Conservation (phyloP, 352 stramenopile genomes). For the Phytophthora pseudosyringae region DNA sequence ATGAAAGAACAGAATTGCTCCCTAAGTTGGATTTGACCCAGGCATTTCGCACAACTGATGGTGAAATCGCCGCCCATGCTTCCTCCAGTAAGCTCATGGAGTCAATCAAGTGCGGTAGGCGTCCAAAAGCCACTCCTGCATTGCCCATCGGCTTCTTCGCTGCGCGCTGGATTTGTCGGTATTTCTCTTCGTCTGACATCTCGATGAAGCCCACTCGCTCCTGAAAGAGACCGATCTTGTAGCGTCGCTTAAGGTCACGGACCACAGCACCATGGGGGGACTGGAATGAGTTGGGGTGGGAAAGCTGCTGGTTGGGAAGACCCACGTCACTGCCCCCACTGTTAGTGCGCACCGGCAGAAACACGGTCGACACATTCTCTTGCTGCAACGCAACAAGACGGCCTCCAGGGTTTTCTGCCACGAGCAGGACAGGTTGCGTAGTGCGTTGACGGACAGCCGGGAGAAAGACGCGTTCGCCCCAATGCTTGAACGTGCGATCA, state of each 20-base stretch:
- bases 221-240: constrained; percentile 58
- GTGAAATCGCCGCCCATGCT: constrained; percentile 40
- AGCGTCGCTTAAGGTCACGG: constrained; percentile 57
- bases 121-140: constrained; percentile 44
- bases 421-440: constrained; percentile 46
- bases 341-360: constrained; percentile 39
- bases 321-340: not conserved
- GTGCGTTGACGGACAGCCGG: constrained; percentile 53
- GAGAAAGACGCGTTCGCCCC: constrained; percentile 55
- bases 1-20: constrained; percentile 2
- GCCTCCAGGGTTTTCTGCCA: constrained; percentile 54
- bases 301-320: not conserved
- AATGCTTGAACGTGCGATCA: constrained; percentile 58
- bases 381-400: constrained; percentile 44
- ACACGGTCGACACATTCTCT: constrained; percentile 47
- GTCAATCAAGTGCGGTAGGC: constrained; percentile 48
- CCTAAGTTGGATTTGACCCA: constrained; percentile 47
- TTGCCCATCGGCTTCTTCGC: constrained; percentile 41
- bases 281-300: constrained; percentile 23
- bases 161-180: constrained; percentile 47
- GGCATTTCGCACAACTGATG: constrained; percentile 27
- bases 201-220: constrained; percentile 53
- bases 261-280: constrained; percentile 45
- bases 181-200: constrained; percentile 47
- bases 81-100: constrained; percentile 53